Base-by-base conservation (phyloP, 306 rosid genomes). In the Phaseolus lunatus region DNA sequence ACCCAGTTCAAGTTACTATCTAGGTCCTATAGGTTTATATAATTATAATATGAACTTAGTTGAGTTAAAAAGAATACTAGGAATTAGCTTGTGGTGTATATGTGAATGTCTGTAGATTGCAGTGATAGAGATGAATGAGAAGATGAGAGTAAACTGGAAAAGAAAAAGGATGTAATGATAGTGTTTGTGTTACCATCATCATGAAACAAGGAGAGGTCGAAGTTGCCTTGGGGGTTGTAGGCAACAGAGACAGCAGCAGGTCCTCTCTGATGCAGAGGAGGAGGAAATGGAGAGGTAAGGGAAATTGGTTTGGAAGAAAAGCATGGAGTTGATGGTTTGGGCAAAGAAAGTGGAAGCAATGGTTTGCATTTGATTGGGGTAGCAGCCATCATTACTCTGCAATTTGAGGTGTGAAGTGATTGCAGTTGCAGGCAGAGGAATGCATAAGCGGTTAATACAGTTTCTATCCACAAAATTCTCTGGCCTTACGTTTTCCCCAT, bases 151-250 rank as follows among this genome's bases (percentile, higher is more conserved):
- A n/a, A n/a, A n/a, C n/a, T n/a, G n/a, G n/a, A n/a, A n/a, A n/a
- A 63, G 19, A 59, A 20, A 58, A 58, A 47, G 1, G n/a, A 47
- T 7, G 0, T 4, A 69, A 20, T 43, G 20, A 31, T 1, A 22
- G 10, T 8, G 27, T 5, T 22, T 3, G 14, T 67, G 67, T 56
- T 89, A 90, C 90, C 92, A 59, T 85, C 90, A n/a, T 88, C 92
- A 35, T 86, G 93, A 56, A 78, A 87, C 33, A 89, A 50, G 70
- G 98, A 87, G 78, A 92, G 73, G 85, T 95, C 96, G 31, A 84
- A 95, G 68, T 92, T 90, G n/a, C 97, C 96, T 57, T 90, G 92
- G 0, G 97, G 96, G 62, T 95, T 88, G 89, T 90, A 95, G 22
- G 97, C 86, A 80, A 95, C 97, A 0, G 96, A 90, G 70, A 82